Percentiles rank a stretch among this genome's conserved stretches.
Conservation (phyloP, 225 moss, liverwort and hornwort species). For the Physcomitrellopsis africana region DNA sequence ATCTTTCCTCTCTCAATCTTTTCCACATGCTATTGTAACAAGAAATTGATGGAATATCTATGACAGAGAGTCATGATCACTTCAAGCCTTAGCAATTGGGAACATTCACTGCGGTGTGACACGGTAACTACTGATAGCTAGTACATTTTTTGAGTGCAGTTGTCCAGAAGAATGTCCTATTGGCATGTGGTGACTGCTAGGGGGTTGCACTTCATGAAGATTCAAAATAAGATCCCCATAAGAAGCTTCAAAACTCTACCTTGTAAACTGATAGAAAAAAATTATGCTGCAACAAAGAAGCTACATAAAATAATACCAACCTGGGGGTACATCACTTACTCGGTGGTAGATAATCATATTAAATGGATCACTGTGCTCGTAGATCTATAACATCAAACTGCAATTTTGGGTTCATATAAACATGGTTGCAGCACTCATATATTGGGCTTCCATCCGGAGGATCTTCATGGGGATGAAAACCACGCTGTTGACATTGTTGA, state of each 20-base stretch:
- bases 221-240: slow-evolving; percentile 7
- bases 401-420: slow-evolving; percentile 74
- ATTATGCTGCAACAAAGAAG: slow-evolving; percentile 10
- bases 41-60: too few species aligned
- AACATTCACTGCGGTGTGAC: too few species aligned
- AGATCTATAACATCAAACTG: slow-evolving; percentile 81
- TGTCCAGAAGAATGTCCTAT: slow-evolving; percentile 2
- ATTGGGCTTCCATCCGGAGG: slow-evolving; percentile 69
- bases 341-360: slow-evolving; percentile 15
- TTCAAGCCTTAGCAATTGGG: too few species aligned
- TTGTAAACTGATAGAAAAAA: slow-evolving; percentile 11
- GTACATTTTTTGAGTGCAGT: background rate
- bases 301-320: slow-evolving; percentile 20
- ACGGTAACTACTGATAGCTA: background rate
- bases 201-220: slow-evolving; percentile 24
- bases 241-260: background rate
- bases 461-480: slow-evolving; percentile 84
- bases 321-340: slow-evolving; percentile 21
- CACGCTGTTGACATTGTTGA: slow-evolving; percentile 74
- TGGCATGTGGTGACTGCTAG: slow-evolving; percentile 1
- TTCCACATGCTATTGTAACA: too few species aligned
- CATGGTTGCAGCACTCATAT: slow-evolving; percentile 82
- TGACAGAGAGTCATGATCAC: too few species aligned
- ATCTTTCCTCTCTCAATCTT: too few species aligned
- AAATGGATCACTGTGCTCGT: slow-evolving; percentile 36